A percentile compares a stretch with the other conserved stretches of the same genome.
Evolutionary conservation across 352 stramenopile genomes (phyloP).

Genomic region (Bremia lactucae): DNA sequence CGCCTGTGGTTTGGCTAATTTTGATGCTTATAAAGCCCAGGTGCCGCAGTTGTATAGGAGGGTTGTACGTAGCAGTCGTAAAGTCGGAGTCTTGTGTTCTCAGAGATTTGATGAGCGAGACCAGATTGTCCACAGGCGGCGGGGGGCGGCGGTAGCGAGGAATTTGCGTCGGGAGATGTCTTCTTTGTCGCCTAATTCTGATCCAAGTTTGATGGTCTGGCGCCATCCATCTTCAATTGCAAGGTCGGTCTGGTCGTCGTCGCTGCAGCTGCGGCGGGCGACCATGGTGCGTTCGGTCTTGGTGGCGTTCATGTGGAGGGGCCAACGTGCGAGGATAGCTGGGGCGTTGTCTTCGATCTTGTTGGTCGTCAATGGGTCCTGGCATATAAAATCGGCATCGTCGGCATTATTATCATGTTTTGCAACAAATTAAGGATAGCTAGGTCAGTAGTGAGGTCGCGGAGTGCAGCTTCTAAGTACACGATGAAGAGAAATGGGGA

Average conservation of each 20-base stretch:
- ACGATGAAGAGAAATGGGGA: conserved; percentile 2
- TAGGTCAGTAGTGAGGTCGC: not conserved
- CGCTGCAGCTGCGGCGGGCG: not conserved
- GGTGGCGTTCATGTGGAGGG: conserved; percentile 1
- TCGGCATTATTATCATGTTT: conserved; percentile 7
- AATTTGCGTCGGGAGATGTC: not conserved
- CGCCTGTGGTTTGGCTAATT: no score
- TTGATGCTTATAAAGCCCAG: no score
- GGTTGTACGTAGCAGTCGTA: not conserved
- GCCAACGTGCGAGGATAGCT: not conserved
- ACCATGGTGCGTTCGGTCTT: not conserved
- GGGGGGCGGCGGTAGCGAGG: not conserved
- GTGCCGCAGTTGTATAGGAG: not conserved
- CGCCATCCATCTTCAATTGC: not conserved
- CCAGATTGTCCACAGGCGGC: conserved; percentile 1
- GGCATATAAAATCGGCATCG: conserved; percentile 7
- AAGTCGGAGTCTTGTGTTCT: not conserved
- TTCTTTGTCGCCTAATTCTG: not conserved
- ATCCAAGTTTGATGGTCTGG: conserved; percentile 2
- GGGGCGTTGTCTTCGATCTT: not conserved
- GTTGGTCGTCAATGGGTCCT: not conserved
- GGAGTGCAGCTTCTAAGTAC: conserved; percentile 1
- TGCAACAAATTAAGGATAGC: not conserved
- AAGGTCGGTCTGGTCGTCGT: no score
- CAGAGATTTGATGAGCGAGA: not conserved